Evolutionary conservation across 192 early-diverging fungal species (phyloP).

Genomic region (Chytriomyces confervae): DNA sequence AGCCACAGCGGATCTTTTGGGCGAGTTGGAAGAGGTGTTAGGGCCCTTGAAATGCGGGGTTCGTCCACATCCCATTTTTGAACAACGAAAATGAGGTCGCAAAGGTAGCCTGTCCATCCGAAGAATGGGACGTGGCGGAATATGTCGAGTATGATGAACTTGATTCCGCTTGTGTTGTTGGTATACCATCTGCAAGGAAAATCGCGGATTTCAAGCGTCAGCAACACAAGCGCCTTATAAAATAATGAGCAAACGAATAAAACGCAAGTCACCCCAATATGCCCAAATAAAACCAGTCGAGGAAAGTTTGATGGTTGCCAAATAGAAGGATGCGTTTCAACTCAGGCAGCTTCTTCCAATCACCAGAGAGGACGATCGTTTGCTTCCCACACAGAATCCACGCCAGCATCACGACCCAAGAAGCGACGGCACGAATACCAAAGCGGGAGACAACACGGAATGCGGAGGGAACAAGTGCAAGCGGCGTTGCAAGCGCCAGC

Average conservation of each 20-base stretch:
- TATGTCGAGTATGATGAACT: constrained; percentile 14
- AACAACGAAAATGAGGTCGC: constrained; percentile 19
- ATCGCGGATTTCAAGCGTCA: not conserved
- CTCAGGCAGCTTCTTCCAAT: not conserved
- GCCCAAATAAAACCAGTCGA: constrained; percentile 28
- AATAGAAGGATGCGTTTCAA: not conserved
- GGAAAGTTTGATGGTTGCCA: constrained; percentile 25
- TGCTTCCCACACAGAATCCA: constrained; percentile 8
- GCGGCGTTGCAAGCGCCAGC: constrained; percentile 2
- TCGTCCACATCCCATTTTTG: constrained; percentile 20
- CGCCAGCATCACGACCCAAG: not conserved
- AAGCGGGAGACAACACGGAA: constrained; percentile 4
- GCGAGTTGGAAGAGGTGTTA: not conserved
- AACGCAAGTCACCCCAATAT: constrained; percentile 1
- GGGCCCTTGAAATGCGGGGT: not conserved
- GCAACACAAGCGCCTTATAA: not conserved
- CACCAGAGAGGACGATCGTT: constrained; percentile 5
- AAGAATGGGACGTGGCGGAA: constrained; percentile 16
- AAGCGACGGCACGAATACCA: not conserved
- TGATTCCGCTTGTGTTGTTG: constrained; percentile 3
- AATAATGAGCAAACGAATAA: not conserved
- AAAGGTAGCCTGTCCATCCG: not conserved
- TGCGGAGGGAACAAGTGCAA: not conserved
- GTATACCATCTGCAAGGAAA: constrained; percentile 1
- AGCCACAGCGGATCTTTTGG: constrained; percentile 13